Evolutionary conservation across 768 basidiomycete species (phyloP).

Genomic region (Russula earlei): DNA sequence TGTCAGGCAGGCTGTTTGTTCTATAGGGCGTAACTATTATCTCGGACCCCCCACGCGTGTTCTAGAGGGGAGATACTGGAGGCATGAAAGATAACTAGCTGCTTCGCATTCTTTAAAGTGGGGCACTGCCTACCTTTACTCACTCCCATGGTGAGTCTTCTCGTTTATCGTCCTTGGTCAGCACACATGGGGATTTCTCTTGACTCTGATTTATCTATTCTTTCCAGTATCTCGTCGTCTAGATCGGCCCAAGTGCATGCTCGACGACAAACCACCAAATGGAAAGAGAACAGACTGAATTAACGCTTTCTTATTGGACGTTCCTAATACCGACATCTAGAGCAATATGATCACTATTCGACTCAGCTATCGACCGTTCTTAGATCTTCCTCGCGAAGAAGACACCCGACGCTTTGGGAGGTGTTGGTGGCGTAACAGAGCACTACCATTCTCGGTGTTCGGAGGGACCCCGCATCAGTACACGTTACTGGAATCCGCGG

Average conservation of each 20-base stretch:
- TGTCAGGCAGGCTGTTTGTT: neutral
- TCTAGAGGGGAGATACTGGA: neutral
- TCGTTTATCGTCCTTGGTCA: neutral
- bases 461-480: neutral
- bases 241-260: neutral
- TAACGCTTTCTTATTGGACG: neutral
- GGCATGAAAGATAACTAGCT: neutral
- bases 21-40: neutral
- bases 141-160: neutral
- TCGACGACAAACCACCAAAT: neutral
- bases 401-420: neutral
- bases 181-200: neutral
- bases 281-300: neutral
- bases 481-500: conserved; percentile 2
- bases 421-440: neutral
- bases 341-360: neutral
- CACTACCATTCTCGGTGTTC: neutral
- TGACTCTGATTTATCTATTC: neutral
- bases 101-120: neutral
- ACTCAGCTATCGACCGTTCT: neutral
- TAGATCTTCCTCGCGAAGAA: neutral
- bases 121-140: neutral
- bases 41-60: neutral
- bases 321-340: neutral
- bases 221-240: neutral